phyloP scores from a whole-genome alignment of 441 rosid species.

The Adansonia gregorii region DNA sequence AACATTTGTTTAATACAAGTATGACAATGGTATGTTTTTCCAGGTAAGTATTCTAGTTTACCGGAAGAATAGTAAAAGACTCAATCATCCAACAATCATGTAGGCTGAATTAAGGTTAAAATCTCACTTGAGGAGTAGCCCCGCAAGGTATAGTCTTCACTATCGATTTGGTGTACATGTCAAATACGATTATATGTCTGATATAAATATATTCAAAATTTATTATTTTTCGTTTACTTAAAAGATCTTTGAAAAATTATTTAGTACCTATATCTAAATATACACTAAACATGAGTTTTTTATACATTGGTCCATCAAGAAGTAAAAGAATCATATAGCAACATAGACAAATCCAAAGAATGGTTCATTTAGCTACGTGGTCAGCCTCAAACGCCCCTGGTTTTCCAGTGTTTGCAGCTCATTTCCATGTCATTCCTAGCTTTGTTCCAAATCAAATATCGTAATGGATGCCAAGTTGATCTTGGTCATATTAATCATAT shows the following conservation, averaged over 20 bases:
- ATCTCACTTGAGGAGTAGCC: background rate
- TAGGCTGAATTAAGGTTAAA: background rate
- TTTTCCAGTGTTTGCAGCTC: background rate
- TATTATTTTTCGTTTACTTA: no score
- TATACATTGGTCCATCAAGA: no score
- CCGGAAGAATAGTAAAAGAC: background rate
- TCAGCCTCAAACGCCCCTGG: background rate
- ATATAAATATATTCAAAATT: no score
- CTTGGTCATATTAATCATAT: background rate
- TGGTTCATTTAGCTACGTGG: background rate
- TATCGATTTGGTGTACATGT: no score
- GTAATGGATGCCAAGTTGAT: background rate
- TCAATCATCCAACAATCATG: background rate
- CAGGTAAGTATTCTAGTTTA: background rate
- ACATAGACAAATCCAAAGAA: background rate
- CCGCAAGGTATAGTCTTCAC: no score
- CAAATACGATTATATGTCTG: no score
- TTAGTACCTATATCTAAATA: no score
- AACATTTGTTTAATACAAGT: constrained; percentile 1
- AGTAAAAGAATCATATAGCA: no score
- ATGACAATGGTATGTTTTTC: background rate
- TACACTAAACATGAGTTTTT: no score
- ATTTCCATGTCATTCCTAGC: background rate
- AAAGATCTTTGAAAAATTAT: no score
- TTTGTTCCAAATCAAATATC: background rate